Evolutionary conservation across 2,329 filamentous ascomycete genomes (phyloP), one percentile per base, ranked within the genome.

Genomic region (Fusarium euwallaceae): DNA sequence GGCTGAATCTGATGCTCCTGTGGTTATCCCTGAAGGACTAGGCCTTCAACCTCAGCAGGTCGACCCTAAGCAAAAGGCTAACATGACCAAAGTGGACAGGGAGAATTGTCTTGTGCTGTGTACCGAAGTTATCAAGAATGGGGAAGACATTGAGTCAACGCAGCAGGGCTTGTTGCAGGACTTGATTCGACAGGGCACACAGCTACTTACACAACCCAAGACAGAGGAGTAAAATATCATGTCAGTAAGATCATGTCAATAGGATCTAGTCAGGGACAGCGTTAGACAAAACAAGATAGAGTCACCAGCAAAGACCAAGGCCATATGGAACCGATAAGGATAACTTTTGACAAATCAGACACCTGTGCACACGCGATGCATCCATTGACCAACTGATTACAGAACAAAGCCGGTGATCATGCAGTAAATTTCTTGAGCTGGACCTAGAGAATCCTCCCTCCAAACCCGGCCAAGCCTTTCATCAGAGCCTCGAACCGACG

Each of bases 31-130:
- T 2, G 80, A 83, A 1, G 82, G 81, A 0, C 73, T 87, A 8
- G 82, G 81, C 6, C 78, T 88, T 14, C 83, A 87, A 75, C 87
- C 87, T 59, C 87, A 86, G 74, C 87, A 87, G 68, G 83, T 84
- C 4, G 85, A 88, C 60, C 81, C 84, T 1, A 82, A 81, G 27
- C 83, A 85, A 64, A 80, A 83, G 48, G 86, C 84, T 1, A 84
- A 83, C 51, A 87, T 88, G 83, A 81, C 82, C 2, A 85, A 84
- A 69, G 83, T 89, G 7, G 90, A 92, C 75, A 85, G 89, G 10
- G 90, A 92, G 79, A 92, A 92, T 70, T 89, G 86, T 0, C 81
- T 92, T 24, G 88, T 92, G 1, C 79, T 92, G 66, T 85, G 91
- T 4, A 86, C 86, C 2, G 88, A 91, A 79, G 76, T 92, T 63